Percentiles rank a stretch among this genome's conserved stretches.
Evolutionary conservation across 257 asterid species (phyloP).

Genomic region (Solanum tacnaense): DNA sequence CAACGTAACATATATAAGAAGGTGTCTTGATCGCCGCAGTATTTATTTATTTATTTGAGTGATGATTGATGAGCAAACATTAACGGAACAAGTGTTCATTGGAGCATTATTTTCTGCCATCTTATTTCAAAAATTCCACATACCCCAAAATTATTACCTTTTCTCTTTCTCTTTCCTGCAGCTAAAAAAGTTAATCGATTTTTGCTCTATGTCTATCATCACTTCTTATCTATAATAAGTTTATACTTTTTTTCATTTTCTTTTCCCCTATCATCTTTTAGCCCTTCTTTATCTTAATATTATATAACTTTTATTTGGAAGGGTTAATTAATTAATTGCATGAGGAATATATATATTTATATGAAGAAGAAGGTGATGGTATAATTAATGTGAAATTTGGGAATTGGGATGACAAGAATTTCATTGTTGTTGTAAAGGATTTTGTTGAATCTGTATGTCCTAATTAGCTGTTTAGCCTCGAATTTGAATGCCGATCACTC

Average conservation of each 20-base stretch:
- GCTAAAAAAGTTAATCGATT: neutral
- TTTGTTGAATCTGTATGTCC: neutral
- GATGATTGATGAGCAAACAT: neutral
- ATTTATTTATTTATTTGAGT: neutral
- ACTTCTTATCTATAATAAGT: neutral
- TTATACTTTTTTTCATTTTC: neutral
- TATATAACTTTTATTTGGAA: neutral
- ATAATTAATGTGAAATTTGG: slow-evolving; percentile 15
- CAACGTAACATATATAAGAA: neutral
- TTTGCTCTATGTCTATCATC: neutral
- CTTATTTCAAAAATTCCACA: neutral
- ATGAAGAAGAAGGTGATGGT: neutral
- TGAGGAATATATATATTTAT: neutral
- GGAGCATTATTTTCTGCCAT: slow-evolving; percentile 5
- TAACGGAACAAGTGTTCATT: slow-evolving; percentile 16
- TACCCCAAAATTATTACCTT: neutral
- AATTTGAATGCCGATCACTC: slow-evolving; percentile 28
- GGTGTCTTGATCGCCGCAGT: accelerated
- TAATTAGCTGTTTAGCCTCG: slow-evolving; percentile 2
- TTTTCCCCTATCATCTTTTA: neutral
- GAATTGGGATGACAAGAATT: slow-evolving; percentile 11
- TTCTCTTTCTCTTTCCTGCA: neutral
- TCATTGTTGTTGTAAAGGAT: neutral
- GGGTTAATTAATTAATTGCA: neutral
- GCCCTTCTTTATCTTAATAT: neutral